A percentile compares a stretch with the other conserved stretches of the same genome.
Evolutionary conservation across 805 yeast genomes (phyloP).

Genomic region (Lachancea fermentati): DNA sequence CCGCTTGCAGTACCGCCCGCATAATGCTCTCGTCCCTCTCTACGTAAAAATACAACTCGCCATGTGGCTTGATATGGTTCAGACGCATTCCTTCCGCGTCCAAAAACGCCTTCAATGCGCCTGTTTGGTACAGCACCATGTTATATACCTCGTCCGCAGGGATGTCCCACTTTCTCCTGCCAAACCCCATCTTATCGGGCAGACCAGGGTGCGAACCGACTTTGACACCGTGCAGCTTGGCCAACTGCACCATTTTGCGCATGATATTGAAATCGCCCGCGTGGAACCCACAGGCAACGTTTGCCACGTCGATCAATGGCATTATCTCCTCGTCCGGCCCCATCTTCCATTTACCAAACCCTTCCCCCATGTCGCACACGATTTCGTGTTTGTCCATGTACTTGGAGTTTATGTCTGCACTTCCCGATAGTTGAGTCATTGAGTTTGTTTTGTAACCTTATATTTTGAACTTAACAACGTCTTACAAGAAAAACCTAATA

Average conservation of each 20-base stretch:
- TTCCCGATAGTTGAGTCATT: not conserved
- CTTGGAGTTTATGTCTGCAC: not conserved
- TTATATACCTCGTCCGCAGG: conserved; percentile 35
- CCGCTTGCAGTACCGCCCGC: conserved; percentile 35
- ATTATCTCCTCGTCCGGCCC: conserved; percentile 38
- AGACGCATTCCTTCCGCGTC: conserved; percentile 18
- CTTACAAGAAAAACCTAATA: no score
- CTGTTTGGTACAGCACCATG: conserved; percentile 29
- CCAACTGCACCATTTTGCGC: conserved; percentile 32
- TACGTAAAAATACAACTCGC: conserved; percentile 36
- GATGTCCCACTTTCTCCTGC: conserved; percentile 35
- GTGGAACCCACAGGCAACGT: conserved; percentile 39
- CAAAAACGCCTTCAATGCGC: conserved; percentile 24
- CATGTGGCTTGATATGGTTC: conserved; percentile 37
- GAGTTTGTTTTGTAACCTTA: not conserved
- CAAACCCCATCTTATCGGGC: conserved; percentile 37
- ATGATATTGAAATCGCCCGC: conserved; percentile 38
- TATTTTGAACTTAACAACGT: no score
- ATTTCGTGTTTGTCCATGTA: not conserved
- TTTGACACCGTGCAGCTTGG: conserved; percentile 33
- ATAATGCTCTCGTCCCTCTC: conserved; percentile 34
- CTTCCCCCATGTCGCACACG: not conserved
- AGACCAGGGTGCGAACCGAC: conserved; percentile 39
- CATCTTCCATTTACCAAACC: conserved; percentile 13
- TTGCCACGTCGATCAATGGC: conserved; percentile 37